Base-by-base conservation (phyloP, 2,329 filamentous ascomycete species). In the Neofusicoccum sp. region DNA sequence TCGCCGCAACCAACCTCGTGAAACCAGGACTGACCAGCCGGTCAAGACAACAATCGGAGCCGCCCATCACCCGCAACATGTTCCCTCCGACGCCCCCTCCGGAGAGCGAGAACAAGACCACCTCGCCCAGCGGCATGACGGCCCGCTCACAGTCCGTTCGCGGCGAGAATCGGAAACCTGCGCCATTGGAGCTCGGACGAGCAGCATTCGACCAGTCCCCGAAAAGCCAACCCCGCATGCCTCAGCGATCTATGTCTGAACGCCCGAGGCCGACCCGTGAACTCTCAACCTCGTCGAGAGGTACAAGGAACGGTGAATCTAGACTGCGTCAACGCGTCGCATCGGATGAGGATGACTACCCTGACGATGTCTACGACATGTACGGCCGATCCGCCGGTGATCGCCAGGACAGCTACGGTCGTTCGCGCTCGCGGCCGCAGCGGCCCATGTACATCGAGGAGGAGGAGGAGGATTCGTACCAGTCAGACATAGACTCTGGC, bases 51-150 rank as follows among this genome's bases (percentile, higher is more conserved):
- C 92, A 95, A 73, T 95, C 91, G 16, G 93, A 95, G 73, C 92
- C 92, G 7, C 91, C 92, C 0, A 81, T 87, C 67, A 87, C 86
- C 73, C 88, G 92, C 70, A 91, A 91, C 70, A 86, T 94, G 66
- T 97, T 98, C 80, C 95, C 95, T 16, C 95, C 95, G n/a, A 98
- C 95, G n/a, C 95, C 95, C 44, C 95, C 95, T 6, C 95, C 95
- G 5, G 95, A 99, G 81, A 86, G 86, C 66, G 93, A 97, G 68
- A 89, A 89, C 54, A 71, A 67, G 59, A 73, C 73, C 41, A 68
- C 65, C 52, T 61, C 52, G 4, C 61, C 61, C 7, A 45, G 22
- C 29, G 47, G 59, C 11, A 45, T 45, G n/a, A 56, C 47, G 28
- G 29, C 47, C 22, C 78, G 84, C 59, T 78, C 81, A 28, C 78